These are phyloP conservation scores for Pseudozyma thailandica DNA, from an alignment of 1,284 basidiomycete species.

Conservation along the genomic window DNA sequence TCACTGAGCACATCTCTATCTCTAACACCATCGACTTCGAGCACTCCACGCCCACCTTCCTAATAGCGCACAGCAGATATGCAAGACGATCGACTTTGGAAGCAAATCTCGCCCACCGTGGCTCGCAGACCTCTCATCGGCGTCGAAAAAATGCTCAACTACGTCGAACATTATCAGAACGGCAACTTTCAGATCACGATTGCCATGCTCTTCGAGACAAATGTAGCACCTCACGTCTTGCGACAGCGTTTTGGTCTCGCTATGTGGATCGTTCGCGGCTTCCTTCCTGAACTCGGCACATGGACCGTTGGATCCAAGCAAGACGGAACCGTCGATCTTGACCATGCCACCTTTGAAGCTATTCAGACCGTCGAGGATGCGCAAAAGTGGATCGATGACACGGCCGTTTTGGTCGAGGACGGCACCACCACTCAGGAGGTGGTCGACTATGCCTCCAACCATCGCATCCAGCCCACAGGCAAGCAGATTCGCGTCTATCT, in stretches of 20 bases:
- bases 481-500: conserved; percentile 31
- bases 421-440: conserved; percentile 20
- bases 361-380: conserved; percentile 27
- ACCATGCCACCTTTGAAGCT: conserved; percentile 16
- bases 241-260: conserved; percentile 23
- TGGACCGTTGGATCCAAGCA: conserved; percentile 4
- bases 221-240: not conserved
- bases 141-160: conserved; percentile 37
- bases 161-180: conserved; percentile 31
- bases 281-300: conserved; percentile 19
- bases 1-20: too few species aligned
- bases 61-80: not conserved
- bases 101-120: conserved; percentile 12
- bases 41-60: not conserved
- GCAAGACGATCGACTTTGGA: conserved; percentile 10
- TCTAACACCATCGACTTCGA: not conserved
- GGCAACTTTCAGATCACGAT: conserved; percentile 10
- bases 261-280: conserved; percentile 15
- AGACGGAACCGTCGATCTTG: conserved; percentile 13
- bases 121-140: conserved; percentile 19
- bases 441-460: conserved; percentile 12
- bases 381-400: conserved; percentile 30
- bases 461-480: conserved; percentile 22
- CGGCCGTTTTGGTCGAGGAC: conserved; percentile 20
- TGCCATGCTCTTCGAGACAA: not conserved